phyloP scores from a whole-genome alignment of 192 early-diverging fungal species.

The Mortierella antarctica region DNA sequence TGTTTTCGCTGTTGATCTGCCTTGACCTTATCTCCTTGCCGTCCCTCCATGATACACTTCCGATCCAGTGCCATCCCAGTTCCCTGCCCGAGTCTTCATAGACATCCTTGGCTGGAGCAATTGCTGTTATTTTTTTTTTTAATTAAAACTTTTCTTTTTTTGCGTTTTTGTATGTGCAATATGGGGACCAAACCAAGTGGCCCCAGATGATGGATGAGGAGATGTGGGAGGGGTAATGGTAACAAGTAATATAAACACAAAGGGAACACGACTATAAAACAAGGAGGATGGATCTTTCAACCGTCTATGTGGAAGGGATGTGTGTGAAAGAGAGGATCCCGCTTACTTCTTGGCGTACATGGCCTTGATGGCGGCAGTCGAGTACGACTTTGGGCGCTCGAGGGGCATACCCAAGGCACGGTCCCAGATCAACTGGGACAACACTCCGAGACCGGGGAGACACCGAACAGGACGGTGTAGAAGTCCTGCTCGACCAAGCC shows the following conservation, averaged over 20 bases:
- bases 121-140: too few relatives aligned
- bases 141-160: neutral
- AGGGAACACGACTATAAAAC: neutral
- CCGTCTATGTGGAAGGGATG: neutral
- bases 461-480: conserved; percentile 99
- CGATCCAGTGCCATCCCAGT: too few relatives aligned
- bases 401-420: conserved; percentile 95
- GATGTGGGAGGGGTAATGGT: neutral
- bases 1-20: too few relatives aligned
- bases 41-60: too few relatives aligned
- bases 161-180: conserved; percentile 17
- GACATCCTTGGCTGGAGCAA: too few relatives aligned
- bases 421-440: conserved; percentile 97
- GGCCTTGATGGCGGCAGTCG: conserved; percentile 87
- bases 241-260: conserved; percentile 10
- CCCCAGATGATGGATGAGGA: neutral
- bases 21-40: too few relatives aligned
- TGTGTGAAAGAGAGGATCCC: neutral
- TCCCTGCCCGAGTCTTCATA: too few relatives aligned
- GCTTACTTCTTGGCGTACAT: conserved; percentile 71
- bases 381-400: conserved; percentile 92
- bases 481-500: conserved; percentile 98
- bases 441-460: conserved; percentile 96
- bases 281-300: conserved; percentile 2
- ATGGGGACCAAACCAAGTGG: neutral